phyloP scores from a whole-genome alignment of 2,329 filamentous ascomycete species.

The Sporothrix mexicana region DNA sequence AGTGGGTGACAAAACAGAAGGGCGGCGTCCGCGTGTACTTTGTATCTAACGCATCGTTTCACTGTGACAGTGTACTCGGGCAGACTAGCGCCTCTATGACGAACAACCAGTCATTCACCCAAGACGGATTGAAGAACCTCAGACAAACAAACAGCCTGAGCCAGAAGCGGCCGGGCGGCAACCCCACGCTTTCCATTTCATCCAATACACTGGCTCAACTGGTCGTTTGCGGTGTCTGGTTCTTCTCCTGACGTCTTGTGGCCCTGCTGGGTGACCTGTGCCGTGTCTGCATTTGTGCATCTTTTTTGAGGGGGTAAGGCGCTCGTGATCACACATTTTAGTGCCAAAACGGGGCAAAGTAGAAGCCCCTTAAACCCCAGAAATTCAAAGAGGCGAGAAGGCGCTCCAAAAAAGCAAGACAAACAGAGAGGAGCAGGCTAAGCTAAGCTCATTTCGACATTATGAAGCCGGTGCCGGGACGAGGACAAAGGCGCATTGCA shows the following conservation, averaged over 20 bases:
- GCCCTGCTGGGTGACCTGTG: neutral
- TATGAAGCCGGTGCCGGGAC: neutral
- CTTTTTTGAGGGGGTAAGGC: constrained; percentile 4
- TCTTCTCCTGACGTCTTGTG: neutral
- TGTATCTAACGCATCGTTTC: constrained; percentile 13
- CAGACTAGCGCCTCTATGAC: constrained; percentile 7
- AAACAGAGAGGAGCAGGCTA: neutral
- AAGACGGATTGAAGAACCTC: too few relatives aligned
- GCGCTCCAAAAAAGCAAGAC: neutral
- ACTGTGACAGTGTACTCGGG: constrained; percentile 17
- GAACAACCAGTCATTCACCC: neutral
- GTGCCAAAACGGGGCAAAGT: neutral
- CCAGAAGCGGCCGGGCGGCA: neutral
- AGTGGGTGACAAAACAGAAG: neutral
- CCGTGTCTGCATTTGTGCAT: neutral
- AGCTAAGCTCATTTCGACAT: constrained; percentile 20
- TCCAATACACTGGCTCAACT: neutral
- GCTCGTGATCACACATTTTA: constrained; percentile 22
- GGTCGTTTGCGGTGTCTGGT: neutral
- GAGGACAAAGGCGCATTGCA: constrained; percentile 11
- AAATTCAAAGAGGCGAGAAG: neutral
- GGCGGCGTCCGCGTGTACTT: neutral
- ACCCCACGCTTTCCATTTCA: neutral
- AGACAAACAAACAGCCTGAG: neutral
- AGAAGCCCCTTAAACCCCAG: neutral